phyloP scores from a whole-genome alignment of 768 basidiomycete species.

The Gelatoporia subvermispora region DNA sequence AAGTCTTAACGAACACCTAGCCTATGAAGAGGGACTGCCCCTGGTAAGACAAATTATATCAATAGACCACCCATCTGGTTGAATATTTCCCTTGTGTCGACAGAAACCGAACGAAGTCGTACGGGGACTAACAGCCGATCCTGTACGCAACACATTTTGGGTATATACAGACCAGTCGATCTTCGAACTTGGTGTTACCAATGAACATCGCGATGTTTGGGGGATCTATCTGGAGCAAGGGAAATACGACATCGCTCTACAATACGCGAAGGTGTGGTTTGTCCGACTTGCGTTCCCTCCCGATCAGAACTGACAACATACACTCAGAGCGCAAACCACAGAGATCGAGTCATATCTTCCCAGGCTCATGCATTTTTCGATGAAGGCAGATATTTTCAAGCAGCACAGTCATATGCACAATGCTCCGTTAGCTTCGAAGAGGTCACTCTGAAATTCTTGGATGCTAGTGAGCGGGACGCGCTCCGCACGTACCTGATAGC shows the following conservation, averaged over 20 bases:
- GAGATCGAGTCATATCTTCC: conserved; percentile 76
- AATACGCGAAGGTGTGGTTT: conserved; percentile 70
- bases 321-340: conserved; percentile 74
- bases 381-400: conserved; percentile 79
- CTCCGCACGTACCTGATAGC: conserved; percentile 87
- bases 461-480: conserved; percentile 85
- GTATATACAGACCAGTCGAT: conserved; percentile 85
- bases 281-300: not conserved
- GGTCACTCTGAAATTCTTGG: conserved; percentile 85
- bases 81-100: not conserved
- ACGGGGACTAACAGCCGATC: conserved; percentile 75
- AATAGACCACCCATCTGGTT: not conserved
- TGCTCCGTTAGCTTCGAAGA: conserved; percentile 88
- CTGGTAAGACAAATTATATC: conserved; percentile 45
- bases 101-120: conserved; percentile 77
- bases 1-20: conserved; percentile 70
- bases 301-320: not conserved
- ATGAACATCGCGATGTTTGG: conserved; percentile 96
- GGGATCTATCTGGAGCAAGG: conserved; percentile 77
- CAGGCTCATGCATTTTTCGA: conserved; percentile 81
- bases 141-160: conserved; percentile 89
- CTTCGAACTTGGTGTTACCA: conserved; percentile 78
- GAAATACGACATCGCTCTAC: conserved; percentile 72
- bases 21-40: conserved; percentile 80
- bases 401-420: conserved; percentile 89